phyloP scores from a whole-genome alignment of 176 grass and related monocot genomes.

The Oryza brachyantha region DNA sequence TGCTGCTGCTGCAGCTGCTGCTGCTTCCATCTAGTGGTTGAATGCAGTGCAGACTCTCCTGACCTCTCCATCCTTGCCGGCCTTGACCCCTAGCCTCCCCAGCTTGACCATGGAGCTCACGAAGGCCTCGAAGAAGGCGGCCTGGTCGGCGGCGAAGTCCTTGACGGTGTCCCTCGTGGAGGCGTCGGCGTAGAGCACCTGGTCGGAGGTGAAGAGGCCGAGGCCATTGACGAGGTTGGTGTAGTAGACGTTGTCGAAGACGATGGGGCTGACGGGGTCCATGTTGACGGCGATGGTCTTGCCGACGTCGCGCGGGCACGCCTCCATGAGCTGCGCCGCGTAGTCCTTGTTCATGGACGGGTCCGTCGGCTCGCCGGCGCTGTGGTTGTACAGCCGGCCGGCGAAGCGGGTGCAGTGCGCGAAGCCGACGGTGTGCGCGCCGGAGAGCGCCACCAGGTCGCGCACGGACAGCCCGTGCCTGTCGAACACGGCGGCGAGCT shows the following conservation, averaged over 20 bases:
- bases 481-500: constrained; percentile 48
- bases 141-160: constrained; percentile 48
- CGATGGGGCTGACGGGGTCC: constrained; percentile 63
- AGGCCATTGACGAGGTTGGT: constrained; percentile 48
- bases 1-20: not conserved
- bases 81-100: constrained; percentile 72
- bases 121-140: constrained; percentile 59
- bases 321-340: constrained; percentile 49
- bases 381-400: constrained; percentile 49
- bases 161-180: constrained; percentile 29
- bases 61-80: constrained; percentile 54
- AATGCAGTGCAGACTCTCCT: constrained; percentile 74
- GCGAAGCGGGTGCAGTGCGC: constrained; percentile 77
- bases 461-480: constrained; percentile 18
- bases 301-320: constrained; percentile 59
- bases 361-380: constrained; percentile 27
- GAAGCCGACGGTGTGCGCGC: constrained; percentile 87
- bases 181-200: constrained; percentile 41
- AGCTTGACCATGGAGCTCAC: constrained; percentile 45
- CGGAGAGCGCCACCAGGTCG: constrained; percentile 77
- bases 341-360: constrained; percentile 43
- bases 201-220: constrained; percentile 81
- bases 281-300: constrained; percentile 76
- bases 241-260: constrained; percentile 75
- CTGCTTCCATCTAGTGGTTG: constrained; percentile 45